Conservation (phyloP, 2,329 filamentous ascomycete species). For the Aspergillus ibericus region DNA sequence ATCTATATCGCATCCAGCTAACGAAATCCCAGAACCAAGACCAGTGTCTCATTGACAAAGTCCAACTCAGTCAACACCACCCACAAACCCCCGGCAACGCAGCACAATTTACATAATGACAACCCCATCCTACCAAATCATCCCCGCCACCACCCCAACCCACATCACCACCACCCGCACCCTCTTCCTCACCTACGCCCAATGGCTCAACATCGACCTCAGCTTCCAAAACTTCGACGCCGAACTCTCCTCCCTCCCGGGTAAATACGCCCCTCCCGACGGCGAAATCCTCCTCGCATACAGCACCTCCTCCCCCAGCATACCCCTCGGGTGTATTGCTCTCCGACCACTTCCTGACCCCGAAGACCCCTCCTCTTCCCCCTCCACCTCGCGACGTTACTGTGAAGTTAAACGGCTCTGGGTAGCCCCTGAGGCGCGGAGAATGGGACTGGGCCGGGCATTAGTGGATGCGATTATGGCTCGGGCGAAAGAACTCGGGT, state of each 20-base stretch:
- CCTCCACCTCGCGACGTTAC: conserved; percentile 23
- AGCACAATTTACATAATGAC: background rate
- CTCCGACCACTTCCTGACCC: conserved; percentile 36
- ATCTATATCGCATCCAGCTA: no score
- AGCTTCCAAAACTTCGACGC: conserved; percentile 57
- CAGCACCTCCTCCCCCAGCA: conserved; percentile 13
- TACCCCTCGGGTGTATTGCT: conserved; percentile 52
- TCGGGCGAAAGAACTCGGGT: conserved; percentile 50
- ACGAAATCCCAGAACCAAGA: no score
- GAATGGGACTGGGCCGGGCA: conserved; percentile 50
- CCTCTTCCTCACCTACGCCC: conserved; percentile 46
- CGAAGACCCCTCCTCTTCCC: no score
- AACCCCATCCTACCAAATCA: conserved; percentile 27
- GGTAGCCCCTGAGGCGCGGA: conserved; percentile 49
- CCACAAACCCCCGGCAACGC: background rate
- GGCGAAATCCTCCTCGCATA: conserved; percentile 52
- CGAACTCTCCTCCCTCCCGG: conserved; percentile 56
- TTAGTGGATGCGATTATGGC: conserved; percentile 49
- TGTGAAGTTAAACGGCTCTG: conserved; percentile 63
- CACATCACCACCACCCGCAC: conserved; percentile 46
- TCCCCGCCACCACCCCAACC: conserved; percentile 39
- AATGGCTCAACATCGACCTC: conserved; percentile 54
- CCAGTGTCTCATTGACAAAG: no score
- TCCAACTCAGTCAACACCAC: no score
- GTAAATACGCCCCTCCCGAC: conserved; percentile 51